Base-by-base conservation (phyloP, 139 green algal species). In the Zygnema circumcarinatum region DNA sequence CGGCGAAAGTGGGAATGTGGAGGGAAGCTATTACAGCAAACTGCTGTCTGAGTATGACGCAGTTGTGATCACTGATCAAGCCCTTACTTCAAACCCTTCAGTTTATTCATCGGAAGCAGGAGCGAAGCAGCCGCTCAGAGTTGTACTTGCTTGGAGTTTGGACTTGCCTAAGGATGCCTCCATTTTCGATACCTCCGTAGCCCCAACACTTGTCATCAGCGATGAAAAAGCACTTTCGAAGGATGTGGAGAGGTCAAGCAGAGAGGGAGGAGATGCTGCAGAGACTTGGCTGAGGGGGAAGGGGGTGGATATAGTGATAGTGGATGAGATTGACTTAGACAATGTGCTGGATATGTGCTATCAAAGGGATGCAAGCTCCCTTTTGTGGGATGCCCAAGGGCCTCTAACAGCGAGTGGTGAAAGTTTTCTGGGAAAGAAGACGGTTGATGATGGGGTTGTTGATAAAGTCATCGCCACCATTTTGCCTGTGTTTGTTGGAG, bases 361-460 rank as follows among this genome's bases (percentile, higher is more conserved):
- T 22, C 35, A 87, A 39, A 74, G 83, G 33, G 7, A 38, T 3
- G 39, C 36, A 11, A 75, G 78, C 41, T 88, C 74, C 41, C 47
- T 88, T n/a, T 76, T 88, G 25, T 88, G 83, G 83, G 83, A 88
- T 11, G 16, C 31, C 36, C 74, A 87, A n/a, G 25, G 76, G 1
- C 80, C 29, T n/a, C 42, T 25, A 25, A 1, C 33, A 97, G 25
- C 88, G 38, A 83, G 78, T 32, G 73, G 76, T 21, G 75, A 36
- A 29, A 74, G 84, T 25, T 84, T 29, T 54, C 39, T 84, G 76
- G 76, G 36, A 0, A 84, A 29, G 38, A 40, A 36, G 38, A 1
- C 41, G 76, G 67, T 54, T 21, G 76, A 84, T 21, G 76, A 74
- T 32, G 76, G 31, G 31, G 76, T 56, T 29, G 76, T 84, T 33